Evolutionary conservation across 345 rosid genomes (phyloP), one percentile per base, ranked within the genome.

Genomic region (Crucihimalaya himalaica): DNA sequence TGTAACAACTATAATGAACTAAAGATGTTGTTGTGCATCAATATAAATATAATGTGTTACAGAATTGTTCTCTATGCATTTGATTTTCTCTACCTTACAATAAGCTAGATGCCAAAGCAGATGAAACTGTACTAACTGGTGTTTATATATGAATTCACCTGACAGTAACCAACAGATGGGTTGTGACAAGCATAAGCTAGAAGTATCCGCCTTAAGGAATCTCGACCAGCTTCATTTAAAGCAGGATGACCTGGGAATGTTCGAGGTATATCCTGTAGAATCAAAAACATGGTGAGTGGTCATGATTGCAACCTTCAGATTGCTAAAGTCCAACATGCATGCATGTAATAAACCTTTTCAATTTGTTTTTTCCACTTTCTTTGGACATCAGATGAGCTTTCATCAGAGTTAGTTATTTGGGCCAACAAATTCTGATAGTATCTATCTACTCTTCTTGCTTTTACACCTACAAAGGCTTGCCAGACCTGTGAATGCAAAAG

Each of bases 241-340:
- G 99, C 97, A 62, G 97, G 99, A 68, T 95, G 99, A 53, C 93
- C 99, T 4, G 99, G 97, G 78, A 95, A 95, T 51, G 97, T 92
- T 46, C 97, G 84, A 4, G 93, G 97, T 82, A 92, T 82, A 81
- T 95, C 99, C 99, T 95, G 86, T 58, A 82, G 72, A 57, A 27
- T 68, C 25, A 3, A 77, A 80, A 18, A 72, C 78, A 62, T 51
- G 60, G 51, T 62, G 68, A 79, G 79, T 78, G 77, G 81, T 72
- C 72, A 63, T 43, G 32, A 35, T 74, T 19, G 62, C 67, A 74
- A 75, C 81, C 80, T 80, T 73, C 85, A 51, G 81, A 87, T 79
- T 84, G 69, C 71, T 68, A 84, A 84, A 88, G 73, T 75, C 81
- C 83, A 81, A 81, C 72, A 82, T 50, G 47, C 75, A 82, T 82